Evolutionary conservation across 768 basidiomycete species (phyloP).

Genomic region (Obba rivulosa): DNA sequence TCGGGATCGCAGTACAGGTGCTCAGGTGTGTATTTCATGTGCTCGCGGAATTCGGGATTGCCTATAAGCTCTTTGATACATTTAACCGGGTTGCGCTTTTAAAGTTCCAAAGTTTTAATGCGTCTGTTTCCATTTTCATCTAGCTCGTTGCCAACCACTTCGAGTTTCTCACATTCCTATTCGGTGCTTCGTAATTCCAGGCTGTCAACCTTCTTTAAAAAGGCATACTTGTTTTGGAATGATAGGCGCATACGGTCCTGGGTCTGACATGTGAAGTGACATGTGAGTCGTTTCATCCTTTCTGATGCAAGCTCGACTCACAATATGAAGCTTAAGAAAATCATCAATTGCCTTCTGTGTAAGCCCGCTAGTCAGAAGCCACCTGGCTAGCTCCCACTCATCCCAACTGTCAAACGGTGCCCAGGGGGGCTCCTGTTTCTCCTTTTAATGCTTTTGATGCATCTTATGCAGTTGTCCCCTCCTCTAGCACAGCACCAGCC

Average conservation of each 20-base stretch:
- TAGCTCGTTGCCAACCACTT: conserved; percentile 14
- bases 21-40: conserved; percentile 23
- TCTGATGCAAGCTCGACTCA: conserved; percentile 26
- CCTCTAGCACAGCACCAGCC: no score
- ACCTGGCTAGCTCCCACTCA: conserved; percentile 29
- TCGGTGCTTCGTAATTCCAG: conserved; percentile 14
- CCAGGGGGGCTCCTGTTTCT: neutral
- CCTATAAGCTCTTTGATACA: conserved; percentile 22
- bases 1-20: conserved; percentile 3
- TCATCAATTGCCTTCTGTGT: conserved; percentile 20
- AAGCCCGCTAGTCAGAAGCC: conserved; percentile 27
- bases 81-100: conserved; percentile 15
- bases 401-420: conserved; percentile 26
- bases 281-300: conserved; percentile 15
- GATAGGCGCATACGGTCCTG: neutral
- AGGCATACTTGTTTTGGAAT: conserved; percentile 5
- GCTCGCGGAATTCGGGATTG: conserved; percentile 23
- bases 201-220: conserved; percentile 18
- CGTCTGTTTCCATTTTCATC: conserved; percentile 6
- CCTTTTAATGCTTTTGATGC: neutral
- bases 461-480: conserved; percentile 14
- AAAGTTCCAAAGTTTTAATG: conserved; percentile 20
- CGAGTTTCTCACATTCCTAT: conserved; percentile 19
- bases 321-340: conserved; percentile 27
- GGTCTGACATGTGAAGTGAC: conserved; percentile 20